A percentile compares a stretch with the other conserved stretches of the same genome.
Conservation (phyloP, 2,329 filamentous ascomycete species). For the Ophiostoma sp. region DNA sequence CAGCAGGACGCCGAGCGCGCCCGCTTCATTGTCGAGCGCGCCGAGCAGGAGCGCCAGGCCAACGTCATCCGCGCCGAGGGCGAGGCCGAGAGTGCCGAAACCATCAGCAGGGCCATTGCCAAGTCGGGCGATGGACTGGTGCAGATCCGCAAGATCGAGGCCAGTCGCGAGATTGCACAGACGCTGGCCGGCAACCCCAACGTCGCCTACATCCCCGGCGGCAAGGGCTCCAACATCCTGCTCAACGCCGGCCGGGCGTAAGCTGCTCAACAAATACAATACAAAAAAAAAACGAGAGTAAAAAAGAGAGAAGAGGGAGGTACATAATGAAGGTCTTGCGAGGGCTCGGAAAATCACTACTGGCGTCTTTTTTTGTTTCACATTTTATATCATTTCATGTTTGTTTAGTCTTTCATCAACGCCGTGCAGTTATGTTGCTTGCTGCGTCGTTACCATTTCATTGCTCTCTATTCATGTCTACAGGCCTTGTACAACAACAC, state of each 20-base stretch:
- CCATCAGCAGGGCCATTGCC: slow-evolving; percentile 82
- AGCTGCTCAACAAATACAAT: background rate
- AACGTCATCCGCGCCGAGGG: slow-evolving; percentile 98
- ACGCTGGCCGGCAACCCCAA: slow-evolving; percentile 88
- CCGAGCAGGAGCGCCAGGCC: slow-evolving; percentile 96
- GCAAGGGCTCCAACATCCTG: slow-evolving; percentile 52
- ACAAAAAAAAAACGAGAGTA: background rate
- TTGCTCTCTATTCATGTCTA: slow-evolving; percentile 10
- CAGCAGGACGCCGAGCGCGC: slow-evolving; percentile 98
- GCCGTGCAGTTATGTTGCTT: background rate
- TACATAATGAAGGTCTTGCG: slow-evolving; percentile 12
- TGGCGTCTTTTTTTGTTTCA: slow-evolving; percentile 19
- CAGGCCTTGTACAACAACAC: slow-evolving; percentile 20
- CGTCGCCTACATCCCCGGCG: slow-evolving; percentile 86
- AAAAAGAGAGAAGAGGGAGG: background rate
- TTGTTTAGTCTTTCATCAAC: background rate
- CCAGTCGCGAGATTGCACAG: slow-evolving; percentile 89
- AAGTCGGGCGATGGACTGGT: slow-evolving; percentile 92
- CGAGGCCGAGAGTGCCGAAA: slow-evolving; percentile 93
- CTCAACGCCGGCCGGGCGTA: slow-evolving; percentile 47
- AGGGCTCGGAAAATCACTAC: slow-evolving; percentile 22
- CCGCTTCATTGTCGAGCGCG: slow-evolving; percentile 96
- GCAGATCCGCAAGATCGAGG: slow-evolving; percentile 95
- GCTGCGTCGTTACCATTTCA: background rate
- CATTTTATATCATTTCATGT: background rate